Conservation (phyloP, 1,284 basidiomycete species). For the Irpex sp. region DNA sequence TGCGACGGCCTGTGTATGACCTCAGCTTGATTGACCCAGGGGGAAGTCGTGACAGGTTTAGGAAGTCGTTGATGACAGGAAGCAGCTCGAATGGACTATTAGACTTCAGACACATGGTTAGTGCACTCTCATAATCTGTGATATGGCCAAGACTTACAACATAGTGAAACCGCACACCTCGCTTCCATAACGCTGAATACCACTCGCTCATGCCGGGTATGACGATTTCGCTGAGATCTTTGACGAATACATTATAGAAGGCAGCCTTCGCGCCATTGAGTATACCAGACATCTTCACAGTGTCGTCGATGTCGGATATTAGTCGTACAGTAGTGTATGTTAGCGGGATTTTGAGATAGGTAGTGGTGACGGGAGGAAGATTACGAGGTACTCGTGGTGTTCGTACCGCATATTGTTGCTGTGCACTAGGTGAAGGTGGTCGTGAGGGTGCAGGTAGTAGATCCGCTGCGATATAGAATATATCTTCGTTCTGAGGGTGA, state of each 20-base stretch:
- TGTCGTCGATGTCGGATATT: conserved; percentile 94
- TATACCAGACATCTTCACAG: conserved; percentile 79
- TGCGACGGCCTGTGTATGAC: conserved; percentile 76
- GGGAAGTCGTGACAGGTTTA: conserved; percentile 64
- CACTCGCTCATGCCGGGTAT: conserved; percentile 86
- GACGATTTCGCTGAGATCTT: conserved; percentile 67
- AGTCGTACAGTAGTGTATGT: conserved; percentile 62
- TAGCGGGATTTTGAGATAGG: conserved; percentile 40
- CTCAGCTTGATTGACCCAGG: conserved; percentile 69
- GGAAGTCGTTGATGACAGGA: conserved; percentile 74
- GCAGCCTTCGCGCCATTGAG: conserved; percentile 66
- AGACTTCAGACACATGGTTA: conserved; percentile 44
- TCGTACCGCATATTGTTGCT: conserved; percentile 13
- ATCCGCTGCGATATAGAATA: conserved; percentile 51
- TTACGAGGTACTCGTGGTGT: conserved; percentile 13
- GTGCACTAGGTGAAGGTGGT: conserved; percentile 20
- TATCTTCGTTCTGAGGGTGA: conserved; percentile 44
- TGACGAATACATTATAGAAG: conserved; percentile 77
- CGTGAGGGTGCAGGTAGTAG: conserved; percentile 35
- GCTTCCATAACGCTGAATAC: conserved; percentile 65
- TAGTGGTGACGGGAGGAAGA: conserved; percentile 18
- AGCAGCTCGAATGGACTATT: conserved; percentile 89
- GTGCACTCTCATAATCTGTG: conserved; percentile 4
- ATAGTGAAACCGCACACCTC: conserved; percentile 78
- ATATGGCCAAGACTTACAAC: conserved; percentile 51